phyloP scores from a whole-genome alignment of 768 basidiomycete genomes.

The Tremella mesenterica region DNA sequence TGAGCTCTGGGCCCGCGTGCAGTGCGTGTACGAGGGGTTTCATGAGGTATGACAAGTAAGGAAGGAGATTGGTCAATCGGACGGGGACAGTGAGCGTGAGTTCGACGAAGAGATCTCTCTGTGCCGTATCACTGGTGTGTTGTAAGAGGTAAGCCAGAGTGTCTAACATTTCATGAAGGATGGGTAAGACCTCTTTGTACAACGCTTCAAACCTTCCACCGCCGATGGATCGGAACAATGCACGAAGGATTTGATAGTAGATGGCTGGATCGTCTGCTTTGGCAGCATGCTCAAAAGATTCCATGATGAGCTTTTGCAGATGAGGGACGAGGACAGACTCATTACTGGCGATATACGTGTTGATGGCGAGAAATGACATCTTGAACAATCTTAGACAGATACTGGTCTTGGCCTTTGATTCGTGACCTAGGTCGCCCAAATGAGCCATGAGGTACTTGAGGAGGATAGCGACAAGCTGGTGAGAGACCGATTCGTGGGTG shows the following conservation, averaged over 20 bases:
- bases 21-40: slow-evolving; percentile 87
- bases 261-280: slow-evolving; percentile 83
- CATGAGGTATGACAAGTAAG: slow-evolving; percentile 91
- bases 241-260: slow-evolving; percentile 84
- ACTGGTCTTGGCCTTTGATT: slow-evolving; percentile 69
- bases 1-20: slow-evolving; percentile 74
- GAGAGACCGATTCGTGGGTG: slow-evolving; percentile 64
- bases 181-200: slow-evolving; percentile 91
- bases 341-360: slow-evolving; percentile 61
- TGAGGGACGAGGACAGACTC: slow-evolving; percentile 91
- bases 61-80: slow-evolving; percentile 86
- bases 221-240: slow-evolving; percentile 70
- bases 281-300: slow-evolving; percentile 86
- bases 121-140: slow-evolving; percentile 60
- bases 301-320: slow-evolving; percentile 85
- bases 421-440: slow-evolving; percentile 65
- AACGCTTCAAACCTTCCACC: slow-evolving; percentile 87
- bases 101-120: slow-evolving; percentile 87
- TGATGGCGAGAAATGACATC: slow-evolving; percentile 84
- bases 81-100: slow-evolving; percentile 93
- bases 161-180: slow-evolving; percentile 94
- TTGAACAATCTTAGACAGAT: slow-evolving; percentile 88
- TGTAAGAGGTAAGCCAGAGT: slow-evolving; percentile 82
- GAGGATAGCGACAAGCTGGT: slow-evolving; percentile 74
- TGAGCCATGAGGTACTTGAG: slow-evolving; percentile 75